Conservation (phyloP, 148 eudicot species). For the Persicaria tinctoria region DNA sequence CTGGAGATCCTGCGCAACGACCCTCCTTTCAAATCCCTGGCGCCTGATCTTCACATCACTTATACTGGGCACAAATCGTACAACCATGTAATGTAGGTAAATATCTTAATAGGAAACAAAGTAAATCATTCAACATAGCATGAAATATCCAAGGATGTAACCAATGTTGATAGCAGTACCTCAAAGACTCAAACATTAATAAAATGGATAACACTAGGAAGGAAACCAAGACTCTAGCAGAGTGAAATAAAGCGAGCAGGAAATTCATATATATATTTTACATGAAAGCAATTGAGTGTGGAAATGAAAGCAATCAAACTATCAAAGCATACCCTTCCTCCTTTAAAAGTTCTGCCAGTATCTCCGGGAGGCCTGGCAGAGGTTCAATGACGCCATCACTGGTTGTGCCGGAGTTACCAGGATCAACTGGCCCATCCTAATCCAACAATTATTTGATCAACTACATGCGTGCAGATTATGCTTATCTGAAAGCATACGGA, state of each 20-base stretch:
- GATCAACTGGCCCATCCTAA: slow-evolving; percentile 49
- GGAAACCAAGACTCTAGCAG: too few species aligned
- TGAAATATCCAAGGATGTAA: not conserved
- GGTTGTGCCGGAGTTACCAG: slow-evolving; percentile 32
- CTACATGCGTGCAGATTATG: not conserved
- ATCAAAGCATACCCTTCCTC: slow-evolving; percentile 67
- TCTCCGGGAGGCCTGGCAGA: slow-evolving; percentile 74
- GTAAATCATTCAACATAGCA: not conserved
- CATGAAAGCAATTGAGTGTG: too few species aligned
- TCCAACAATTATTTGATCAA: not conserved
- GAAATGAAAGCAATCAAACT: too few species aligned
- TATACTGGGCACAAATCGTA: slow-evolving; percentile 34
- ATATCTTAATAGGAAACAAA: not conserved
- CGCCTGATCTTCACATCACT: slow-evolving; percentile 58
- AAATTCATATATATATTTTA: too few species aligned
- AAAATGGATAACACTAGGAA: too few species aligned
- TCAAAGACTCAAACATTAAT: too few species aligned
- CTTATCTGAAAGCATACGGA: not conserved
- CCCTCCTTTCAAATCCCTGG: slow-evolving; percentile 98
- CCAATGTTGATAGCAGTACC: too few species aligned
- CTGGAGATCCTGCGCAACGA: slow-evolving; percentile 92
- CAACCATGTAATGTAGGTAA: not conserved
- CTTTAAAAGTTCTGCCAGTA: slow-evolving; percentile 56
- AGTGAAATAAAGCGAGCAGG: too few species aligned
- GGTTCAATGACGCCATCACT: slow-evolving; percentile 54